Percentiles rank a stretch among this genome's conserved stretches.
Evolutionary conservation across 345 rosid genomes (phyloP).

Genomic region (Cardamine occulta): DNA sequence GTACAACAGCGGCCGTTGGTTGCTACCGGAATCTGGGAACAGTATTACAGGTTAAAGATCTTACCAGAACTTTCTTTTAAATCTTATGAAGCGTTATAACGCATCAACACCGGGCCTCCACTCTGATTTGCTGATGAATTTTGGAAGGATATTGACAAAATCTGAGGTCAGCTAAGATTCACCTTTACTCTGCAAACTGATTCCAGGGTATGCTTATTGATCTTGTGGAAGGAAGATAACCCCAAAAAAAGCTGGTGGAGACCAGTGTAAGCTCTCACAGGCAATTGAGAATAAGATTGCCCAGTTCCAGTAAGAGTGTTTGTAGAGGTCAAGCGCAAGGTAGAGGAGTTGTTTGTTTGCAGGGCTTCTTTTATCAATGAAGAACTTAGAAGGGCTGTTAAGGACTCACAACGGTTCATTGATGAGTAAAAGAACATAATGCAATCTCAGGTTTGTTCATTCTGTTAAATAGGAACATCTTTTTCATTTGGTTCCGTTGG

Average conservation of each 20-base stretch:
- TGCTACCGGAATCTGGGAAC: slow-evolving; percentile 82
- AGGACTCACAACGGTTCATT: slow-evolving; percentile 66
- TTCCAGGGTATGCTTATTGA: slow-evolving; percentile 66
- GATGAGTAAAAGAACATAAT: slow-evolving; percentile 83
- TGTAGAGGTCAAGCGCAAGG: slow-evolving; percentile 69
- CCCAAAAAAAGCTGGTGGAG: slow-evolving; percentile 72
- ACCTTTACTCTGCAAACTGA: slow-evolving; percentile 69
- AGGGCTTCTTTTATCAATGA: slow-evolving; percentile 54
- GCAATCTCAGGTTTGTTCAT: slow-evolving; percentile 92
- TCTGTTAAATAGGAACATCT: slow-evolving; percentile 8
- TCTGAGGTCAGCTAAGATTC: slow-evolving; percentile 78
- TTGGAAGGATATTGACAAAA: slow-evolving; percentile 74
- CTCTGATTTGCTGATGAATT: slow-evolving; percentile 71
- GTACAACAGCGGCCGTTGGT: slow-evolving; percentile 93
- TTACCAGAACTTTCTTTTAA: slow-evolving; percentile 73
- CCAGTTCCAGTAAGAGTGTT: slow-evolving; percentile 83
- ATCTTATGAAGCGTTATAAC: slow-evolving; percentile 84
- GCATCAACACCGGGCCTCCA: slow-evolving; percentile 76
- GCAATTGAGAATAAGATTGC: slow-evolving; percentile 90
- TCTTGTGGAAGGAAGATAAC: slow-evolving; percentile 84
- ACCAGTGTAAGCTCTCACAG: slow-evolving; percentile 69
- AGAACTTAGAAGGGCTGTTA: slow-evolving; percentile 66
- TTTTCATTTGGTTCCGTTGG: slow-evolving; percentile 9
- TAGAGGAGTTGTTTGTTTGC: slow-evolving; percentile 69
- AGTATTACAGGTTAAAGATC: slow-evolving; percentile 76